A percentile compares a stretch with the other conserved stretches of the same genome.
These are phyloP conservation scores for Geotrichum klebahnii DNA, from an alignment of 1,139 yeast genomes.

Conservation along the genomic window DNA sequence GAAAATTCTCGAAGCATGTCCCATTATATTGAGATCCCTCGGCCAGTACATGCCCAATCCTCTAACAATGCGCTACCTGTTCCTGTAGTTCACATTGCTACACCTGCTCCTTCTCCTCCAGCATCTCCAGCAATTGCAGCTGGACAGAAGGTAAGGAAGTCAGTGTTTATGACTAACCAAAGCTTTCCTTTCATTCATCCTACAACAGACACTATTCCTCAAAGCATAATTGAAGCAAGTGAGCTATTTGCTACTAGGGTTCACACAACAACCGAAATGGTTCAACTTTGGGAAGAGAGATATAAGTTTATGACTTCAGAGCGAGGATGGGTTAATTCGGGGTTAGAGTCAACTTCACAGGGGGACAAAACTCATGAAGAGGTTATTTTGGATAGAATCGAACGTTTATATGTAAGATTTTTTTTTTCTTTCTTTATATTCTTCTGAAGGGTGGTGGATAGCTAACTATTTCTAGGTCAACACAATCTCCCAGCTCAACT, in stretches of 20 bases:
- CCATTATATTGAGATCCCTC: constrained; percentile 51
- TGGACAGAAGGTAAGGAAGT: constrained; percentile 64
- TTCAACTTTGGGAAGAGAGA: constrained; percentile 69
- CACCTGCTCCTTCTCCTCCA: constrained; percentile 87
- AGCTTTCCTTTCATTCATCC: constrained; percentile 80
- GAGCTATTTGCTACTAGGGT: constrained; percentile 59
- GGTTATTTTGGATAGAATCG: constrained; percentile 56
- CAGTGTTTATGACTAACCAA: constrained; percentile 69
- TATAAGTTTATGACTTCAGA: constrained; percentile 70
- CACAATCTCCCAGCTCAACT: constrained; percentile 53
- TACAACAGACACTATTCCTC: constrained; percentile 51
- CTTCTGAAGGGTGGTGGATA: too few species aligned
- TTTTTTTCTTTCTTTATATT: too few species aligned
- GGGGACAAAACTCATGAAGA: constrained; percentile 31
- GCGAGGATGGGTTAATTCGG: constrained; percentile 51
- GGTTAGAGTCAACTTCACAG: constrained; percentile 17
- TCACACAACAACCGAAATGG: constrained; percentile 59
- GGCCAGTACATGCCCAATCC: constrained; percentile 54
- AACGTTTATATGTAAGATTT: constrained; percentile 61
- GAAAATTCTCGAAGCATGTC: constrained; percentile 46
- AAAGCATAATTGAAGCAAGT: constrained; percentile 75
- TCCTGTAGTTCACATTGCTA: constrained; percentile 70
- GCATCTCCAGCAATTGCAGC: constrained; percentile 50
- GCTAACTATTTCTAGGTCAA: constrained; percentile 24
- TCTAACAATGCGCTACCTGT: constrained; percentile 55